Conservation (phyloP, 306 rosid genomes). For the Lathyrus sativus region DNA sequence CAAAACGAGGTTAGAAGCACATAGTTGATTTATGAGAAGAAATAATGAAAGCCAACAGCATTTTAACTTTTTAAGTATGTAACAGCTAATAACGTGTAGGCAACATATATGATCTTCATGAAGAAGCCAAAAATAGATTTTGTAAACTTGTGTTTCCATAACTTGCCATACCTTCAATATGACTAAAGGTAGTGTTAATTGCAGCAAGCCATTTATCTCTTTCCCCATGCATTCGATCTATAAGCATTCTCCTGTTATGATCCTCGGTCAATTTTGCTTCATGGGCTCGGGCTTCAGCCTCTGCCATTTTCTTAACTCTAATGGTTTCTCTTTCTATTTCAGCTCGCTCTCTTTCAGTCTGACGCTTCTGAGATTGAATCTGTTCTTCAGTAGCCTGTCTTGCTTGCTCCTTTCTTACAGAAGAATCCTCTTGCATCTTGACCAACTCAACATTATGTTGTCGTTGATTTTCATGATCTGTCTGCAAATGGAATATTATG, state of each 20-base stretch:
- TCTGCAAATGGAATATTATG: conserved; percentile 49
- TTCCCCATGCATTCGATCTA: conserved; percentile 86
- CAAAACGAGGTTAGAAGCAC: conserved; percentile 25
- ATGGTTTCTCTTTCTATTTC: conserved; percentile 93
- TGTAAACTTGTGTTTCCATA: conserved; percentile 15
- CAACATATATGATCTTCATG: neutral
- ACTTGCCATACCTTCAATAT: conserved; percentile 76
- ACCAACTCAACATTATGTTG: conserved; percentile 84
- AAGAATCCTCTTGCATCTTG: conserved; percentile 91
- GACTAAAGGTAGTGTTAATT: conserved; percentile 86
- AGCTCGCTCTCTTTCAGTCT: conserved; percentile 87
- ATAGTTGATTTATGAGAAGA: conserved; percentile 9
- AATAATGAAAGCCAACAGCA: conserved; percentile 27
- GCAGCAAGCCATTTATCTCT: conserved; percentile 99
- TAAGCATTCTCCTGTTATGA: conserved; percentile 84
- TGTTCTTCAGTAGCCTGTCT: conserved; percentile 90
- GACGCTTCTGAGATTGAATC: conserved; percentile 85
- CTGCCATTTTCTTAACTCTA: conserved; percentile 87
- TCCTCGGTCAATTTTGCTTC: conserved; percentile 89
- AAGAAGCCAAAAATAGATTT: conserved; percentile 26
- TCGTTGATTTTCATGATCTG: conserved; percentile 90
- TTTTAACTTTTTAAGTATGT: neutral
- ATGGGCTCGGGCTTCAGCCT: conserved; percentile 90
- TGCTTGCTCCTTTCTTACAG: conserved; percentile 79
- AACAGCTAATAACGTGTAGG: neutral